A percentile compares a stretch with the other conserved stretches of the same genome.
Evolutionary conservation across 176 grass and related monocot species (phyloP).

Genomic region (Aegilops longissima): DNA sequence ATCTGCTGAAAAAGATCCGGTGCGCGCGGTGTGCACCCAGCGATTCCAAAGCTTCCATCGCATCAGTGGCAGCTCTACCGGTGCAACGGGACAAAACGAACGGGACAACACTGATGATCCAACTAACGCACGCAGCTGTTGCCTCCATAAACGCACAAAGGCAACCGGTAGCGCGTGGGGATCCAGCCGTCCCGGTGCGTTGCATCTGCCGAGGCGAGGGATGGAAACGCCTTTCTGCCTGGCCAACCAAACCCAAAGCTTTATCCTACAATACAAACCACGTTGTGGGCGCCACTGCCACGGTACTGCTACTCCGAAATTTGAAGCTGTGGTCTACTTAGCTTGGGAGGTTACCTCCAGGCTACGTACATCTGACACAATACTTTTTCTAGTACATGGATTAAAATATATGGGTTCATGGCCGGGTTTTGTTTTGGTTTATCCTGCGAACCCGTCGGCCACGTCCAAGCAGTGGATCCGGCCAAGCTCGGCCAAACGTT

Average conservation of each 20-base stretch:
- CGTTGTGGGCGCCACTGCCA: background rate
- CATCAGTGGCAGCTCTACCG: background rate
- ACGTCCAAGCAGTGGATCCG: background rate
- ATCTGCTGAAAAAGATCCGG: no score
- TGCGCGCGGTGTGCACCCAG: background rate
- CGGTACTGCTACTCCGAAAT: background rate
- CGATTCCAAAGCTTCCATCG: background rate
- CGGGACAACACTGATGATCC: background rate
- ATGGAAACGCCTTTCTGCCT: background rate
- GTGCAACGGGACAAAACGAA: background rate
- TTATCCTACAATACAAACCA: background rate
- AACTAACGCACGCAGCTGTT: background rate
- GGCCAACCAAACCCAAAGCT: background rate
- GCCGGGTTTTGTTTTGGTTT: background rate
- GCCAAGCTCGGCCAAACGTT: slow-evolving; percentile 11
- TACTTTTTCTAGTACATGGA: background rate
- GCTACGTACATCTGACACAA: background rate
- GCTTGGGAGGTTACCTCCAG: background rate
- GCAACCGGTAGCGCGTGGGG: background rate
- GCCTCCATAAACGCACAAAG: slow-evolving; percentile 1
- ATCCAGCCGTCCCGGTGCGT: background rate
- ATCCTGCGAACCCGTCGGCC: background rate
- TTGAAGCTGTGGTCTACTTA: background rate
- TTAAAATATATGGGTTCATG: background rate
- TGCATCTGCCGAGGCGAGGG: background rate